These are phyloP conservation scores for Magnolia officinalis DNA, from an alignment of 164 flowering plant species.

Conservation along the genomic window DNA sequence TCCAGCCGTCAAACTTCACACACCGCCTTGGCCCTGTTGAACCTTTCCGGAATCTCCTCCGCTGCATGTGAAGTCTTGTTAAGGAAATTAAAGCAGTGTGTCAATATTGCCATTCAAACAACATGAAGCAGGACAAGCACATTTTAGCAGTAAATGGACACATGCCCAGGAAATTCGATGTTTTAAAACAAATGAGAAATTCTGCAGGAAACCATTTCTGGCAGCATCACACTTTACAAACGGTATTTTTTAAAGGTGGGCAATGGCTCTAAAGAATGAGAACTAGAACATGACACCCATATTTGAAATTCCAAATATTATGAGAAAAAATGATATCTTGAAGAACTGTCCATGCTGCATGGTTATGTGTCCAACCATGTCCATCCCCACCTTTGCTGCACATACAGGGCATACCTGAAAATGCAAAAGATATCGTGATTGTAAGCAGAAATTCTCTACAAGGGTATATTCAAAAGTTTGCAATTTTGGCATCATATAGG, in stretches of 20 bases:
- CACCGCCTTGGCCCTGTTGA: constrained; percentile 27
- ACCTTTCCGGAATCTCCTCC: constrained; percentile 68
- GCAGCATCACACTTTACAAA: not conserved
- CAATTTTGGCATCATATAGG: not conserved
- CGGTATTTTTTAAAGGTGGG: not conserved
- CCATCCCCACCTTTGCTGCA: constrained; percentile 67
- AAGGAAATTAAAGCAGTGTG: constrained; percentile 38
- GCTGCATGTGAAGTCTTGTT: constrained; percentile 69
- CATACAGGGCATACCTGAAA: constrained; percentile 88
- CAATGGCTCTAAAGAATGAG: not conserved
- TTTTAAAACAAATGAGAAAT: not conserved
- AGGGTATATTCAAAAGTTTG: not conserved
- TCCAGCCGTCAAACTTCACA: too few relatives aligned
- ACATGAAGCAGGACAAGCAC: too few relatives aligned
- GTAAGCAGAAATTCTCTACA: not conserved
- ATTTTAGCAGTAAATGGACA: not conserved
- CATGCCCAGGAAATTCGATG: too few relatives aligned
- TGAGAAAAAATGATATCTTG: constrained; percentile 69
- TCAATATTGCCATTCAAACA: too few relatives aligned
- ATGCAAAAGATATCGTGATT: not conserved
- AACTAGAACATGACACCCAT: not conserved
- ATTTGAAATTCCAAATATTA: not conserved
- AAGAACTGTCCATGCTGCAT: constrained; percentile 64
- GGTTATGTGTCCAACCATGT: constrained; percentile 72
- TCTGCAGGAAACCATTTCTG: not conserved